Conservation (phyloP, 73 alveolate genomes). For the Paramecium sonneborni region DNA sequence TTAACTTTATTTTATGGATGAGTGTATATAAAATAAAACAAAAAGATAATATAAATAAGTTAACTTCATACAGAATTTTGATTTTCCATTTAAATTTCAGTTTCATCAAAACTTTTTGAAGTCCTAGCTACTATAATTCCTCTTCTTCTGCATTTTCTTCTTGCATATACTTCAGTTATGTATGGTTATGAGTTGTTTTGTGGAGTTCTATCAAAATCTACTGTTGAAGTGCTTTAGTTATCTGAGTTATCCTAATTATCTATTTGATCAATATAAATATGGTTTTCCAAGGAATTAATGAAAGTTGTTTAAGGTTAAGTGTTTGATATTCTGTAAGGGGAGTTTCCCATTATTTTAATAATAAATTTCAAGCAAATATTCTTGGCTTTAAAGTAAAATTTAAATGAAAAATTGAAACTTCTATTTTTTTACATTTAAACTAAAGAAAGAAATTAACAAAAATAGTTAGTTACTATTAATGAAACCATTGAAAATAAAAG, state of each 20-base stretch:
- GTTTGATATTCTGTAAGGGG: not conserved
- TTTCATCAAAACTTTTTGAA: not conserved
- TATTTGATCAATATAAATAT: not conserved
- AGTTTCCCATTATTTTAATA: not conserved
- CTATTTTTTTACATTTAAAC: not conserved
- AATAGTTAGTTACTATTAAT: too few relatives aligned
- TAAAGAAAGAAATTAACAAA: too few relatives aligned
- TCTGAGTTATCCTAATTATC: not conserved
- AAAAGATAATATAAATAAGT: too few relatives aligned
- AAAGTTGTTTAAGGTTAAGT: not conserved
- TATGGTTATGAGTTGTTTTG: too few relatives aligned
- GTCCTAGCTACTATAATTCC: not conserved
- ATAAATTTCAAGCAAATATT: not conserved
- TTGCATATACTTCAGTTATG: too few relatives aligned
- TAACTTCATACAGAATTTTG: not conserved
- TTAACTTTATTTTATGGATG: too few relatives aligned
- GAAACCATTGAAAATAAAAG: too few relatives aligned
- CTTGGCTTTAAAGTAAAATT: not conserved
- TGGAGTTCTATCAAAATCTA: too few relatives aligned
- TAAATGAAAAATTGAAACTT: not conserved
- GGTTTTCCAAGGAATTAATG: not conserved
- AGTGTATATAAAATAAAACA: too few relatives aligned
- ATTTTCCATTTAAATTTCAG: not conserved
- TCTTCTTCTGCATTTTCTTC: not conserved
- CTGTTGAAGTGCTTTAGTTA: not conserved